Percentiles rank a stretch among this genome's conserved stretches.
These are phyloP conservation scores for Penicillium sp. DNA, from an alignment of 2,329 filamentous ascomycete species.

Conservation along the genomic window DNA sequence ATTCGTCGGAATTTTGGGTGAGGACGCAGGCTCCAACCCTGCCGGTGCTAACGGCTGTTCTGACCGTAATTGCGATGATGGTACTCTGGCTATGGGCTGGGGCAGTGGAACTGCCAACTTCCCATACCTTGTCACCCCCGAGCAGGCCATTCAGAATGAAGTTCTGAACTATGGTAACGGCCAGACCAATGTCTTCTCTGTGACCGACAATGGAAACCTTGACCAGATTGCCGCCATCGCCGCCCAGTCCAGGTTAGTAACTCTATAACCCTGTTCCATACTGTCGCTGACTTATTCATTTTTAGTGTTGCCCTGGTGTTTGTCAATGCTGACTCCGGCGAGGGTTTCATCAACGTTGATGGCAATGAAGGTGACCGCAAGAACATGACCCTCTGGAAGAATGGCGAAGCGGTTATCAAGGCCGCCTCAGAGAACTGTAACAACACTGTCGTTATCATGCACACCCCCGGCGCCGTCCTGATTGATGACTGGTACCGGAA, in stretches of 20 bases:
- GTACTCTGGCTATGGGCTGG: constrained; percentile 64
- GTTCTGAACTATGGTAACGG: constrained; percentile 56
- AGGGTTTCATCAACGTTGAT: constrained; percentile 81
- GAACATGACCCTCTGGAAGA: constrained; percentile 86
- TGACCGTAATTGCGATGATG: constrained; percentile 64
- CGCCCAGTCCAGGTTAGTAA: constrained; percentile 39
- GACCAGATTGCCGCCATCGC: constrained; percentile 52
- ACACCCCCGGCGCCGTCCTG: constrained; percentile 78
- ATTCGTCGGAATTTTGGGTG: constrained; percentile 74
- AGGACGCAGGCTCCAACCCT: constrained; percentile 75
- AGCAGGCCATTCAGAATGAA: constrained; percentile 64
- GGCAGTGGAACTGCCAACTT: constrained; percentile 61
- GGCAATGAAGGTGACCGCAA: constrained; percentile 85
- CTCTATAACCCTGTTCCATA: background rate
- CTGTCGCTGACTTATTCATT: background rate
- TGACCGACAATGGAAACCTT: constrained; percentile 59
- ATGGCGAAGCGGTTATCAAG: constrained; percentile 76
- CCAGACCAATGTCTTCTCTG: constrained; percentile 62
- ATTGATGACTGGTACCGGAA: constrained; percentile 62
- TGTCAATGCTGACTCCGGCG: constrained; percentile 81
- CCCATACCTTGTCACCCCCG: constrained; percentile 63
- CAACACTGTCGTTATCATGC: constrained; percentile 91
- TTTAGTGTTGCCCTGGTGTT: constrained; percentile 69
- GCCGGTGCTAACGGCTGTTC: constrained; percentile 75
- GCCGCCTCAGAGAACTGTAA: constrained; percentile 74